Evolutionary conservation across 495 filamentous ascomycete genomes (phyloP), one percentile per base, ranked within the genome.

Genomic region (Bathelium albidoporum): DNA sequence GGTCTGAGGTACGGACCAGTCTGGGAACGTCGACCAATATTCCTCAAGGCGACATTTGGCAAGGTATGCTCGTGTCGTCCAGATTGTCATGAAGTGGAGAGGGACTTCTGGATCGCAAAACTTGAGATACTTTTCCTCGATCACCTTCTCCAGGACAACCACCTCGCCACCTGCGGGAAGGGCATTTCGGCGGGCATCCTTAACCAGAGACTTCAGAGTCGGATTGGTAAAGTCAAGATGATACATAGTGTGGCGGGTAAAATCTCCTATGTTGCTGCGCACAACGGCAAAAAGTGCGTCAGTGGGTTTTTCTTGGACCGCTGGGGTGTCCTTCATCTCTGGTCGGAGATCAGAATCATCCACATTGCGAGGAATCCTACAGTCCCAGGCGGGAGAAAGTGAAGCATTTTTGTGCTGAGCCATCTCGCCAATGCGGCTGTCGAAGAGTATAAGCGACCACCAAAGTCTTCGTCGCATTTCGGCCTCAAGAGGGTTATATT

Each of bases 401-500:
- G 65, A 72, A 1, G 70, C 60, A 9, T 65, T 65, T 63, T 75
- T 78, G 53, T 70, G 70, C 36, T 76, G 69, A 4, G 75, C 59
- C 39, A 83, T 66, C 64, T 82, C 79, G 69, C 77, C 55, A 24
- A 82, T 76, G 34, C 83, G 82, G 61, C 61, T 64, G 62, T 86
- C 82, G 43, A 85, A 79, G 11, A 49, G 14, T 5, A 78, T 68
- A 1, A 85, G 72, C 2, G 82, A 72, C 84, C 83, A 85, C 83
- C 82, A 86, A 0, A 86, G 77, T 41, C 83, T 71, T 58, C 83
- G 79, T 60, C 81, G 78, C 76, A 85, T 79, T 67, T 86, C 83
- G 1, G 73, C 78, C 61, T 86, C 82, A 58, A 86, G 64, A 20
- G 71, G 62, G 14, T 65, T 70, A 61, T 60, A 71, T 64, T 68